A percentile compares a stretch with the other conserved stretches of the same genome.
These are phyloP conservation scores for Solanum pimpinellifolium DNA, from an alignment of 257 asterid genomes.

Conservation along the genomic window DNA sequence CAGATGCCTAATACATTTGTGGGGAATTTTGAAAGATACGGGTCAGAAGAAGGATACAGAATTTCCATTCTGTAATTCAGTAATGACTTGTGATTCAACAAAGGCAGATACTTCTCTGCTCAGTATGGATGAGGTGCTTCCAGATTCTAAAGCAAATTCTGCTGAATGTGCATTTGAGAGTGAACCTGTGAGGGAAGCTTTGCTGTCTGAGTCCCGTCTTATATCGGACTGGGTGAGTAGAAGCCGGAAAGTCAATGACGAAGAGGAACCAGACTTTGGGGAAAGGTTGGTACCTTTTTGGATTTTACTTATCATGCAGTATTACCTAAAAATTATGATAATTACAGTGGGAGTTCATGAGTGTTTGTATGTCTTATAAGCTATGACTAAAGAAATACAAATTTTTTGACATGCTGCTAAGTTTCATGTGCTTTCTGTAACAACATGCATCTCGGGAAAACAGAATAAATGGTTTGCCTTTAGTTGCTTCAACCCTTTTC, in stretches of 20 bases:
- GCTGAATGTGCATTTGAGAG: slow-evolving; percentile 26
- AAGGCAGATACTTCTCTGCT: slow-evolving; percentile 26
- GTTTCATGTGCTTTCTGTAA: background rate
- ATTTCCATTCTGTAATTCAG: slow-evolving; percentile 12
- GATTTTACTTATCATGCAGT: background rate
- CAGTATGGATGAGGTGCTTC: slow-evolving; percentile 25
- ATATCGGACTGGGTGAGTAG: slow-evolving; percentile 84
- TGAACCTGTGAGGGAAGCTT: slow-evolving; percentile 31
- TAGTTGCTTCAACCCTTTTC: background rate
- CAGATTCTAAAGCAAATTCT: slow-evolving; percentile 20
- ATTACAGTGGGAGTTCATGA: background rate
- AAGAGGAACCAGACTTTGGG: slow-evolving; percentile 82
- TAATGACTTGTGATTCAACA: slow-evolving; percentile 23
- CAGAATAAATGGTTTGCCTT: background rate
- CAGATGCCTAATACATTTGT: slow-evolving; percentile 46
- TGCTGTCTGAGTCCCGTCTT: slow-evolving; percentile 78
- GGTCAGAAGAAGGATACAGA: slow-evolving; percentile 22
- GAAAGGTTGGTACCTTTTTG: slow-evolving; percentile 57
- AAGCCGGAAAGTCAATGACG: slow-evolving; percentile 29
- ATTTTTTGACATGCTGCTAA: background rate
- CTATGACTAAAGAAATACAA: background rate
- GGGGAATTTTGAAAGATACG: slow-evolving; percentile 45
- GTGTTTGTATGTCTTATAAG: background rate
- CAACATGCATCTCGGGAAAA: background rate
- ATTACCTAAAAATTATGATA: background rate